A percentile compares a stretch with the other conserved stretches of the same genome.
Evolutionary conservation across 2,329 filamentous ascomycete species (phyloP).

Genomic region (Xylaria sp.): DNA sequence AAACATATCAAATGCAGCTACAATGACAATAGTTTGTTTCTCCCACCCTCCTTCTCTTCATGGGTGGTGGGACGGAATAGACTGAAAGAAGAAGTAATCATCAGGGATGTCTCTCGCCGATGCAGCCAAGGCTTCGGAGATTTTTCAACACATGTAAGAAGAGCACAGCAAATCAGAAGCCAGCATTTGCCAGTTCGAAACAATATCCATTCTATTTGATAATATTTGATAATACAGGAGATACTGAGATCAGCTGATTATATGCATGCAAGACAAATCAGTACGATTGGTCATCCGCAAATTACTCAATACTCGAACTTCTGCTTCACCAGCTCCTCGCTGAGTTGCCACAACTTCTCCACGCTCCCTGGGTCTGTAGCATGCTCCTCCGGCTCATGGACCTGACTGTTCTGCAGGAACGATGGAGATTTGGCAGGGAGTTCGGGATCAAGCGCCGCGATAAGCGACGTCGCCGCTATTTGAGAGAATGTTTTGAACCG

Average conservation of each 20-base stretch:
- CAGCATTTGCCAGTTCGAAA: neutral
- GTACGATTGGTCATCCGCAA: conserved; percentile 4
- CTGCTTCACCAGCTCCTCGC: conserved; percentile 55
- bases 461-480: conserved; percentile 54
- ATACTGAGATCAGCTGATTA: neutral
- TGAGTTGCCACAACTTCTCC: conserved; percentile 57
- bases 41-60: neutral
- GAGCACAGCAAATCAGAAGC: neutral
- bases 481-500: conserved; percentile 53
- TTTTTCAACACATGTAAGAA: neutral
- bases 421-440: conserved; percentile 48
- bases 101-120: neutral
- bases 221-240: neutral
- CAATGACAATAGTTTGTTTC: conserved; percentile 3
- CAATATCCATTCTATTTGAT: neutral
- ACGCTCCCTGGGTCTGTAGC: conserved; percentile 51
- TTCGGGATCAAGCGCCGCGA: conserved; percentile 53
- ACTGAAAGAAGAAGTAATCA: conserved; percentile 1
- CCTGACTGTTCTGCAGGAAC: conserved; percentile 49
- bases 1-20: neutral
- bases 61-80: conserved; percentile 1
- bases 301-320: conserved; percentile 42
- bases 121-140: conserved; percentile 12
- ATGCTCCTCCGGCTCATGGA: conserved; percentile 48
- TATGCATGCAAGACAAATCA: neutral